These are phyloP conservation scores for Saccharomyces hybrid DNA, from an alignment of 1,139 yeast species.

Conservation along the genomic window DNA sequence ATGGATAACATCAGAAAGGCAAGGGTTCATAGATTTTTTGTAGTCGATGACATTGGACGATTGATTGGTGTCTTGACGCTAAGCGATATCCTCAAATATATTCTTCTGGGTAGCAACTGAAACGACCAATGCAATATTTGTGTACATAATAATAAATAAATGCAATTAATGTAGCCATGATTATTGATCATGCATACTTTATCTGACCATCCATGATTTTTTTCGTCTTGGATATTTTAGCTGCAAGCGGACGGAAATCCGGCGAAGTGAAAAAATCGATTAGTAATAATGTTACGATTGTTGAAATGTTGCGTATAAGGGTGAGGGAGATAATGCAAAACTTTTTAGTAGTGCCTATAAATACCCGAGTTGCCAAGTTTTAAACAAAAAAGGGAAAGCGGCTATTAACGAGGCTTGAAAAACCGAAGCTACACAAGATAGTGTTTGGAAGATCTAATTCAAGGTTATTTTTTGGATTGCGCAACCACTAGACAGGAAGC, in stretches of 20 bases:
- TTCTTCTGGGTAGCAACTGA: slow-evolving; percentile 56
- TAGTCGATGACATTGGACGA: slow-evolving; percentile 75
- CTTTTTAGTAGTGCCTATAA: neutral
- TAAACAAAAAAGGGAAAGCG: neutral
- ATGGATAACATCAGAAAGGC: slow-evolving; percentile 91
- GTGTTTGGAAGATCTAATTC: neutral
- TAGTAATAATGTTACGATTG: neutral
- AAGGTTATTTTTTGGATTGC: neutral
- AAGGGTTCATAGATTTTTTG: slow-evolving; percentile 84
- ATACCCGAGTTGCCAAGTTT: neutral
- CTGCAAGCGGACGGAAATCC: neutral
- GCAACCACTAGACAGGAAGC: neutral
- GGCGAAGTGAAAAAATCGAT: neutral
- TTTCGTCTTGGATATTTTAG: neutral
- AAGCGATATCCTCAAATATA: slow-evolving; percentile 83
- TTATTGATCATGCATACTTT: neutral
- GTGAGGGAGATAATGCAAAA: neutral
- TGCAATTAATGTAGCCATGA: neutral
- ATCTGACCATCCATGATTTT: neutral
- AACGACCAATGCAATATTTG: neutral
- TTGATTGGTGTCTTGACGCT: slow-evolving; percentile 80
- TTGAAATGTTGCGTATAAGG: neutral
- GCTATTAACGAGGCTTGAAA: neutral
- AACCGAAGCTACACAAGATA: neutral
- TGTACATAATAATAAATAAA: neutral